Conservation (phyloP, 257 asterid species). For the Fraxinus americana region DNA sequence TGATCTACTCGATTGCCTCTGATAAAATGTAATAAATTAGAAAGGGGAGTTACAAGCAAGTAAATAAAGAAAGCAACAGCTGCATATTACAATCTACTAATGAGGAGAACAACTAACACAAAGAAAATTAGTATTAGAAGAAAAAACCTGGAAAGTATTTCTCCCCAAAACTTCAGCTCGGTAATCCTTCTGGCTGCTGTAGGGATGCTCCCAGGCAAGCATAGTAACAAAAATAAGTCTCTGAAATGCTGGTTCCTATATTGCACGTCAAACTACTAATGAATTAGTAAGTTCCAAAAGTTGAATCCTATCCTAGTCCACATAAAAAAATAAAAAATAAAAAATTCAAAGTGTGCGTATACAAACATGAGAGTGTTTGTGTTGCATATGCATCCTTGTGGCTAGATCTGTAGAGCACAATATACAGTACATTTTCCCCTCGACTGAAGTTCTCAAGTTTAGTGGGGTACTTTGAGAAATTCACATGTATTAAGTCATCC, state of each 20-base stretch:
- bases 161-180: conserved; percentile 42
- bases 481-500: too few species aligned
- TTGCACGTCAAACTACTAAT: conserved; percentile 25
- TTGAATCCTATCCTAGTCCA: neutral
- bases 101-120: conserved; percentile 9
- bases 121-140: conserved; percentile 21
- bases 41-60: neutral
- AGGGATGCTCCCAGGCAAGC: conserved; percentile 98
- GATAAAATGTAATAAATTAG: neutral
- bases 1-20: neutral
- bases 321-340: neutral
- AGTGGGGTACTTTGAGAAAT: too few species aligned
- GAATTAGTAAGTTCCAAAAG: conserved; percentile 11
- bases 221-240: conserved; percentile 77
- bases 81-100: conserved; percentile 1
- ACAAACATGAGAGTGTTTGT: neutral
- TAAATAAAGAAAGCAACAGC: neutral
- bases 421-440: too few species aligned
- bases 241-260: conserved; percentile 89
- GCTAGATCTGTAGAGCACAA: neutral
- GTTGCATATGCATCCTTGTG: neutral
- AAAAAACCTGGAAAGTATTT: conserved; percentile 62
- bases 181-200: conserved; percentile 43
- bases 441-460: too few species aligned
- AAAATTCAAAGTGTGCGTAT: neutral